Conservation (phyloP, 2,329 filamentous ascomycete genomes). For the Pseudopyricularia cyperi region DNA sequence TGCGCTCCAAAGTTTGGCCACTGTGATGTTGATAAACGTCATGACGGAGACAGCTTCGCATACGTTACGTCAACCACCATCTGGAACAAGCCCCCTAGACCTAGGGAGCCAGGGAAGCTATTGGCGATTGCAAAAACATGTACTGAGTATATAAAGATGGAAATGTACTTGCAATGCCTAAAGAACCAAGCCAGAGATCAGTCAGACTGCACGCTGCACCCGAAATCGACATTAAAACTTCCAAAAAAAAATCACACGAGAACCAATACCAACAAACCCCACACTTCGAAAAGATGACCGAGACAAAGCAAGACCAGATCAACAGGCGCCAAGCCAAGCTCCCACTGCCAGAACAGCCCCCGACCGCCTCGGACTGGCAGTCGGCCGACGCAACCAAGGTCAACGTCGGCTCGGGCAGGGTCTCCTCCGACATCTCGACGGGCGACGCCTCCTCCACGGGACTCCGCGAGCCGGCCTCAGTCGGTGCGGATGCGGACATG, state of each 20-base stretch:
- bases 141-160: neutral
- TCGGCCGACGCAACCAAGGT: slow-evolving; percentile 55
- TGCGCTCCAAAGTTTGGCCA: no score
- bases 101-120: neutral
- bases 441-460: slow-evolving; percentile 34
- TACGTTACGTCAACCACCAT: neutral
- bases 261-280: neutral
- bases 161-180: no score
- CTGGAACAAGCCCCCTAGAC: neutral
- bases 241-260: neutral
- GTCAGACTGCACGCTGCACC: no score
- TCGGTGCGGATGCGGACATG: slow-evolving; percentile 37
- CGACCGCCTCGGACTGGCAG: slow-evolving; percentile 65
- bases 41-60: neutral
- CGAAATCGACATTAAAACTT: no score
- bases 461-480: slow-evolving; percentile 46
- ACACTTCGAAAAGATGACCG: slow-evolving; percentile 19
- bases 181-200: no score
- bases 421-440: slow-evolving; percentile 36
- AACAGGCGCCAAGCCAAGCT: slow-evolving; percentile 59
- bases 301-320: slow-evolving; percentile 51
- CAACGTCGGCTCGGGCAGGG: slow-evolving; percentile 53
- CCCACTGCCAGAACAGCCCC: slow-evolving; percentile 66
- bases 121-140: neutral
- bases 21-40: neutral